A percentile compares a stretch with the other conserved stretches of the same genome.
Evolutionary conservation across 352 stramenopile species (phyloP).

Genomic region (Phytophthora megakarya): DNA sequence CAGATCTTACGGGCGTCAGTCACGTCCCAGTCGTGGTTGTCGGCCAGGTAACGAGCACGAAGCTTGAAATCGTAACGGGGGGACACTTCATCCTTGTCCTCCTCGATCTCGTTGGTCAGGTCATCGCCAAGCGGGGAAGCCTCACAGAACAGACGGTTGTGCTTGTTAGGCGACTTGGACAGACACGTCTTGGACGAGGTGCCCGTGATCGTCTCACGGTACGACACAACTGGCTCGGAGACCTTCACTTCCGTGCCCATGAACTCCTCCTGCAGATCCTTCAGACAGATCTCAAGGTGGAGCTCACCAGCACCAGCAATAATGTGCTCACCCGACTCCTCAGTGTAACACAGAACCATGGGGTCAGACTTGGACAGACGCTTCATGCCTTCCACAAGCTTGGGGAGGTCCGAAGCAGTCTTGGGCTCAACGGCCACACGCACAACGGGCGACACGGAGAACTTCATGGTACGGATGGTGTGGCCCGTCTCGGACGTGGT

Average conservation of each 20-base stretch:
- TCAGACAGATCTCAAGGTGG: conserved; percentile 99
- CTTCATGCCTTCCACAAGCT: conserved; percentile 99
- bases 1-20: conserved; percentile 99
- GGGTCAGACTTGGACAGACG: conserved; percentile 99
- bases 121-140: conserved; percentile 92
- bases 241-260: conserved; percentile 99
- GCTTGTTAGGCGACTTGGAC: conserved; percentile 99
- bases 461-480: conserved; percentile 99
- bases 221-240: conserved; percentile 99
- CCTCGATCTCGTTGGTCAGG: conserved; percentile 97
- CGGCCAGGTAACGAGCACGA: conserved; percentile 96
- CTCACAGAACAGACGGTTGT: conserved; percentile 99
- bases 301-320: conserved; percentile 99
- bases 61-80: conserved; percentile 96
- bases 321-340: conserved; percentile 99
- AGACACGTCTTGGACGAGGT: conserved; percentile 96
- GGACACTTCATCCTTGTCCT: conserved; percentile 92
- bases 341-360: conserved; percentile 99
- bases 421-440: conserved; percentile 99
- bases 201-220: conserved; percentile 98
- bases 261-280: conserved; percentile 99
- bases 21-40: conserved; percentile 98
- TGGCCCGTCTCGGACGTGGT: conserved; percentile 97
- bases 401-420: conserved; percentile 98
- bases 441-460: conserved; percentile 99